Percentiles rank a stretch among this genome's conserved stretches.
phyloP scores from a whole-genome alignment of 371 early-diverging fungal genomes.

The Mucor plumbeus region DNA sequence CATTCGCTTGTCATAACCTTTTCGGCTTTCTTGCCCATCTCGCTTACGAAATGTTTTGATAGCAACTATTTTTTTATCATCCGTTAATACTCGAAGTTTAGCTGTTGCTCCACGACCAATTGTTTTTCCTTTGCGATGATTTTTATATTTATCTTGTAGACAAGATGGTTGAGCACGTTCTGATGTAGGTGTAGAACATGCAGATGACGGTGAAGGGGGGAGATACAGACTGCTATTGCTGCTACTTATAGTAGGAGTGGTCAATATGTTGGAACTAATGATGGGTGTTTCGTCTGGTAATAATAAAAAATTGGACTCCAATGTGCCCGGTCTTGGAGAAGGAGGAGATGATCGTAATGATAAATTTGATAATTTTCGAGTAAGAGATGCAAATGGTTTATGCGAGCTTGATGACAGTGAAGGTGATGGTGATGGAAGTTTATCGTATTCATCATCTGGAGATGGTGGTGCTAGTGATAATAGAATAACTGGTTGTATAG shows the following conservation, averaged over 20 bases:
- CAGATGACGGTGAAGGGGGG: constrained; percentile 27
- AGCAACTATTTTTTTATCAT: constrained; percentile 20
- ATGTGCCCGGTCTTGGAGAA: constrained; percentile 10
- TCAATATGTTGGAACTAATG: constrained; percentile 1
- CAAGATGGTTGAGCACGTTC: constrained; percentile 22
- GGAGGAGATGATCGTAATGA: constrained; percentile 23
- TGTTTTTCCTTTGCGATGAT: constrained; percentile 25
- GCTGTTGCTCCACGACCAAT: constrained; percentile 45
- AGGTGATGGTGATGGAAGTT: constrained; percentile 8
- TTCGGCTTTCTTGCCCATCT: constrained; percentile 51
- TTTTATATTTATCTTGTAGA: constrained; percentile 34
- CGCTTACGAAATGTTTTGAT: constrained; percentile 62
- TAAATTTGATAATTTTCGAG: constrained; percentile 25
- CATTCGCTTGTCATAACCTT: constrained; percentile 66
- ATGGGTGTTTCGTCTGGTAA: constrained; percentile 4
- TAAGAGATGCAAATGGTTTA: constrained; percentile 8
- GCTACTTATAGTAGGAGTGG: constrained; percentile 4
- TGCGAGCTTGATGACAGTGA: background rate
- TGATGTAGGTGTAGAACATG: constrained; percentile 22
- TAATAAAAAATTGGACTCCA: background rate
- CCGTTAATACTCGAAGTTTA: constrained; percentile 27
- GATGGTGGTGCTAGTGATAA: constrained; percentile 22
- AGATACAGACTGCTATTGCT: constrained; percentile 9
- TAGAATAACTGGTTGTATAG: constrained; percentile 24
- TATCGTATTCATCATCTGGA: background rate